Evolutionary conservation across 192 early-diverging fungal species (phyloP), one percentile per base, ranked within the genome.

Genomic region (Coemansia furcata): DNA sequence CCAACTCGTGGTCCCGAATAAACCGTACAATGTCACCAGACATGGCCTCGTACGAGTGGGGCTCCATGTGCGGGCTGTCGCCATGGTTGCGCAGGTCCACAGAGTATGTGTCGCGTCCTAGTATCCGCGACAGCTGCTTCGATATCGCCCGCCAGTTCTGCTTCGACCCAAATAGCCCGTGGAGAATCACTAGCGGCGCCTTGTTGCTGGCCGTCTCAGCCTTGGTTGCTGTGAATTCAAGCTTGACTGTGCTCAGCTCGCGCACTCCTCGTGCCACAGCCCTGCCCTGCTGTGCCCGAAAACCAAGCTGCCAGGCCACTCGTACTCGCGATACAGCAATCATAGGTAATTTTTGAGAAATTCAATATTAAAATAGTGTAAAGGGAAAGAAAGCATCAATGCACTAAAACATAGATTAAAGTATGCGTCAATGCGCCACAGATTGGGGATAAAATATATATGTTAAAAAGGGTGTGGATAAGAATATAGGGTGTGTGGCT

Each of bases 1-100:
- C 71, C 14, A 94, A 49, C 4, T 76, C 64, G 30, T 93, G 88
- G 26, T 83, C 76, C 12, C 81, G 59, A 39, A 94, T 72, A 47
- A 96, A 95, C n/a, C 63, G 59, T 11, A 73, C 72, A 12, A 98
- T 75, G 62, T 98, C 97, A 6, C 67, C 68, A 2, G 92, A 78
- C 95, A 98, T 97, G 5, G 87, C 68, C n/a, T 77, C 64, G 69
- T 92, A 95, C 35, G 82, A 88, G 69, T 93, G 91, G 1, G 77
- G 76, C 0, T 62, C 26, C 26, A 62, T 61, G 66, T 96, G 94
- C 7, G 87, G 88, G 65, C 93, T 95, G 33, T 94, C 92, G 29
- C 97, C 97, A 69, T 98, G 97, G 80, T 98, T 98, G 26, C 97
- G 86, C 62, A 96, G 83, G 77, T 98, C 97, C 33, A 95, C 65